These are phyloP conservation scores for Penicillium coprophilum DNA, from an alignment of 495 filamentous ascomycete species.

Conservation along the genomic window DNA sequence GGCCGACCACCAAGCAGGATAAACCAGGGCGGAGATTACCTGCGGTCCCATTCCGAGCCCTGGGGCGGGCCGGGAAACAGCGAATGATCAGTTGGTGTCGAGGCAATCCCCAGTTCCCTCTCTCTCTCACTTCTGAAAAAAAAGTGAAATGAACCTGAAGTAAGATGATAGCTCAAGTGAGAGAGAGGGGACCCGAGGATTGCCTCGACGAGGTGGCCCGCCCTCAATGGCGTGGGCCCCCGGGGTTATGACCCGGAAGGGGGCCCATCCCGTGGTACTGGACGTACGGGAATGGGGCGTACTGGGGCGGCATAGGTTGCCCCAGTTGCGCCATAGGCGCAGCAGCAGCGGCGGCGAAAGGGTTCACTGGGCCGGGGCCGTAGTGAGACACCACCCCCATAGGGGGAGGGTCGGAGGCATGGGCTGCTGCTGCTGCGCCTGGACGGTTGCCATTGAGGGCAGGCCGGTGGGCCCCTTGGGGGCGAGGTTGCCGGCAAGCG, in stretches of 20 bases:
- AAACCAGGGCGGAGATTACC: not conserved
- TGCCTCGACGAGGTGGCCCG: constrained; percentile 4
- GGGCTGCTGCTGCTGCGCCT: constrained; percentile 17
- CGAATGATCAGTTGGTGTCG: constrained; percentile 10
- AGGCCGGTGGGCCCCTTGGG: constrained; percentile 25
- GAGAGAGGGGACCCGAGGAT: not conserved
- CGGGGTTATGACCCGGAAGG: constrained; percentile 14
- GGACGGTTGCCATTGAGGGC: constrained; percentile 21
- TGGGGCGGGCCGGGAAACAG: constrained; percentile 10
- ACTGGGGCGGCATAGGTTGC: constrained; percentile 28
- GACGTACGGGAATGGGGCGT: constrained; percentile 28
- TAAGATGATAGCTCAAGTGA: not conserved
- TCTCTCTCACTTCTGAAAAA: not conserved
- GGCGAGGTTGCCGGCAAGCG: constrained; percentile 27
- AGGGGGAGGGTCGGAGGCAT: constrained; percentile 22
- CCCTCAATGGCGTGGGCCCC: constrained; percentile 12
- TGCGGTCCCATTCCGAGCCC: constrained; percentile 5
- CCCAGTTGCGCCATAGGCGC: constrained; percentile 18
- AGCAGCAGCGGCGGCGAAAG: constrained; percentile 19
- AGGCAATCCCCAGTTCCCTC: not conserved
- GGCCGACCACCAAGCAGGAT: not conserved
- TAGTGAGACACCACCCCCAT: constrained; percentile 22
- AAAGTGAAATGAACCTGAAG: not conserved
- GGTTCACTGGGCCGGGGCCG: constrained; percentile 16
- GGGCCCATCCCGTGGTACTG: constrained; percentile 19